Conservation (phyloP, 495 filamentous ascomycete genomes). For the Chaetomium cochliodes region DNA sequence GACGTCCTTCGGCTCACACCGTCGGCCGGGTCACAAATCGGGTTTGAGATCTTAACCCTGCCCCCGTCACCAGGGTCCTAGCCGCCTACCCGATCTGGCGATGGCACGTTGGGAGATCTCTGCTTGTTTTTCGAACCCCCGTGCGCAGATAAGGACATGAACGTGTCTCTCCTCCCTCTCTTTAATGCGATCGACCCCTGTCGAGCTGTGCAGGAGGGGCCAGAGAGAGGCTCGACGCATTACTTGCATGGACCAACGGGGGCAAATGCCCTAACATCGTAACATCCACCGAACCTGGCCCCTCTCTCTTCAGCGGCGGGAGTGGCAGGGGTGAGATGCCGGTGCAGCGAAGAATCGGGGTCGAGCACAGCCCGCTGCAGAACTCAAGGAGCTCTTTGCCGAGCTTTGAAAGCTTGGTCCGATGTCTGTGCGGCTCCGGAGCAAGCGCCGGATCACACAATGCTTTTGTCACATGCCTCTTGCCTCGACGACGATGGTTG, state of each 20-base stretch:
- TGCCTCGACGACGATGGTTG: not conserved
- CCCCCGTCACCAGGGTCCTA: not conserved
- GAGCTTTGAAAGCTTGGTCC: conserved; percentile 1
- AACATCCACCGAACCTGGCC: conserved; percentile 31
- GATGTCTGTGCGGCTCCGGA: conserved; percentile 37
- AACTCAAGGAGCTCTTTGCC: not conserved
- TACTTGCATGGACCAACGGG: conserved; percentile 30
- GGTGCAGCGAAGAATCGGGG: conserved; percentile 3
- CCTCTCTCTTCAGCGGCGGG: conserved; percentile 3
- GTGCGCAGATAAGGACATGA: conserved; percentile 24
- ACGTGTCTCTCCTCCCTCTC: conserved; percentile 31
- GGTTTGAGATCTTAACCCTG: conserved; percentile 21
- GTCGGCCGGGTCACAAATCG: conserved; percentile 29
- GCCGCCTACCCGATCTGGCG: conserved; percentile 25
- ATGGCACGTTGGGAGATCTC: conserved; percentile 25
- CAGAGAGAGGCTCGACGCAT: conserved; percentile 22
- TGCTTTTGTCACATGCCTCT: not conserved
- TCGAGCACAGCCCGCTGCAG: conserved; percentile 10
- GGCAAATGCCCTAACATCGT: conserved; percentile 26
- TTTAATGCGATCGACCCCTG: conserved; percentile 25
- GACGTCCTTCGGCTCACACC: conserved; percentile 29
- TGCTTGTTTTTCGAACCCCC: conserved; percentile 32
- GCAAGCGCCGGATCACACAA: conserved; percentile 19
- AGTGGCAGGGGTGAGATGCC: not conserved
- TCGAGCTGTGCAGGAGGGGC: conserved; percentile 27